phyloP scores from a whole-genome alignment of 2,329 filamentous ascomycete species.

The Pseudogymnoascus sp. region DNA sequence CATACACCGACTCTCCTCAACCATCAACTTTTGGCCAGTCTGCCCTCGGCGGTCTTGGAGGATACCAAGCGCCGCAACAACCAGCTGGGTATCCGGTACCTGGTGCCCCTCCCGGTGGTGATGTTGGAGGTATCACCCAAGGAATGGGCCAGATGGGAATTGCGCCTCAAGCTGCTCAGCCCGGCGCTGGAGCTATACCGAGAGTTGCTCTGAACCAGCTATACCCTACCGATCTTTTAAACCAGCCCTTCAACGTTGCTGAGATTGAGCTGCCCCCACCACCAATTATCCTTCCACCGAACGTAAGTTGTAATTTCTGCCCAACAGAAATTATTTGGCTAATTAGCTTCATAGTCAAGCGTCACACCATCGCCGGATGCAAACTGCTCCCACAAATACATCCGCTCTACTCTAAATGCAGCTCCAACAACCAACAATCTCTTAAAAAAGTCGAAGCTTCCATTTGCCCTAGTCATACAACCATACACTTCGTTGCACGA shows the following conservation, averaged over 20 bases:
- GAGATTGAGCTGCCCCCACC: conserved; percentile 89
- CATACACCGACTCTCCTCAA: conserved; percentile 18
- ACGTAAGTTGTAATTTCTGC: conserved; percentile 51
- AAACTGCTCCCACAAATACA: conserved; percentile 88
- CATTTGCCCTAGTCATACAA: conserved; percentile 91
- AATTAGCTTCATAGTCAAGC: conserved; percentile 54
- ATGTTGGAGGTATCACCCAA: conserved; percentile 66
- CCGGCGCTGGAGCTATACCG: conserved; percentile 40
- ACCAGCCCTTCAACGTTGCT: conserved; percentile 86
- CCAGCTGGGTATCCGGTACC: conserved; percentile 48
- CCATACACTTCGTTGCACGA: conserved; percentile 91
- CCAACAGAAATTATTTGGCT: conserved; percentile 27
- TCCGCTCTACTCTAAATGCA: conserved; percentile 89
- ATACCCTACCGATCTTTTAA: conserved; percentile 83
- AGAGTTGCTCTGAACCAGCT: conserved; percentile 68
- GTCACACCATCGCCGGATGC: conserved; percentile 84
- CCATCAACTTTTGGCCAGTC: conserved; percentile 31
- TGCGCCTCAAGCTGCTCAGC: conserved; percentile 38
- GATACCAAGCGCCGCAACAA: conserved; percentile 52
- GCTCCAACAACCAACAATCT: conserved; percentile 87
- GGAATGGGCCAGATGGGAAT: conserved; percentile 75
- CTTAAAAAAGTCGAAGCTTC: conserved; percentile 92
- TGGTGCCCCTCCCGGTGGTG: conserved; percentile 36
- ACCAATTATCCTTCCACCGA: conserved; percentile 80
- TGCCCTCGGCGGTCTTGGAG: conserved; percentile 41